Conservation (phyloP, 495 filamentous ascomycete genomes). For the Pseudevernia furfuracea region DNA sequence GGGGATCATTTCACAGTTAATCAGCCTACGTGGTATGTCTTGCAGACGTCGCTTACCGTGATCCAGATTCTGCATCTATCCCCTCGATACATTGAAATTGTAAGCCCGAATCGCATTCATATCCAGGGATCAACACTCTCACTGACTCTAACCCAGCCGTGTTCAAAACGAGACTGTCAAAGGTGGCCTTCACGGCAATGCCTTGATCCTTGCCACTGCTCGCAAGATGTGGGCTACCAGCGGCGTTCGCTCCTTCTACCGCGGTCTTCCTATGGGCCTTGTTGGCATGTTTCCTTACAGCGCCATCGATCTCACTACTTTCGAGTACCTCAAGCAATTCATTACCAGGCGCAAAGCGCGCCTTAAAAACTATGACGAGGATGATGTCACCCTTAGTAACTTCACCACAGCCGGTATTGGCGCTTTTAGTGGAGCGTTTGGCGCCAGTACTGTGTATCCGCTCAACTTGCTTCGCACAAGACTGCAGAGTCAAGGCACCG, state of each 20-base stretch:
- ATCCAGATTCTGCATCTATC: slow-evolving; percentile 79
- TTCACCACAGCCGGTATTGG: slow-evolving; percentile 77
- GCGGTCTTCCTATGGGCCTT: slow-evolving; percentile 85
- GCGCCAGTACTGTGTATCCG: slow-evolving; percentile 90
- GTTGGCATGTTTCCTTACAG: slow-evolving; percentile 97
- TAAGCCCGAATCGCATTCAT: slow-evolving; percentile 34
- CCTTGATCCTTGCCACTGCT: slow-evolving; percentile 71
- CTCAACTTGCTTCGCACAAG: slow-evolving; percentile 90
- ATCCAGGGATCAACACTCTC: slow-evolving; percentile 20
- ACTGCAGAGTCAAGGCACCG: slow-evolving; percentile 89
- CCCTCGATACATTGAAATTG: slow-evolving; percentile 96
- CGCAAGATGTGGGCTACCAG: slow-evolving; percentile 74
- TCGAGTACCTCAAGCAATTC: slow-evolving; percentile 78
- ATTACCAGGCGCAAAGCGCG: slow-evolving; percentile 65
- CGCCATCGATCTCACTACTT: slow-evolving; percentile 91
- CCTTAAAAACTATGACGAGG: slow-evolving; percentile 63
- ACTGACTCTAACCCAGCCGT: slow-evolving; percentile 40
- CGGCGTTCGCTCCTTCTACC: slow-evolving; percentile 73
- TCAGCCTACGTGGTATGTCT: slow-evolving; percentile 7
- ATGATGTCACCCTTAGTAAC: slow-evolving; percentile 74
- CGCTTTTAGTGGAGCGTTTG: slow-evolving; percentile 82
- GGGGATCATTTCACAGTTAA: slow-evolving; percentile 87
- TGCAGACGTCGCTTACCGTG: slow-evolving; percentile 20
- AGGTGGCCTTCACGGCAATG: slow-evolving; percentile 77
- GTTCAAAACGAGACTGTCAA: slow-evolving; percentile 91